These are phyloP conservation scores for Canavalia gladiata DNA, from an alignment of 306 rosid genomes.

Conservation along the genomic window DNA sequence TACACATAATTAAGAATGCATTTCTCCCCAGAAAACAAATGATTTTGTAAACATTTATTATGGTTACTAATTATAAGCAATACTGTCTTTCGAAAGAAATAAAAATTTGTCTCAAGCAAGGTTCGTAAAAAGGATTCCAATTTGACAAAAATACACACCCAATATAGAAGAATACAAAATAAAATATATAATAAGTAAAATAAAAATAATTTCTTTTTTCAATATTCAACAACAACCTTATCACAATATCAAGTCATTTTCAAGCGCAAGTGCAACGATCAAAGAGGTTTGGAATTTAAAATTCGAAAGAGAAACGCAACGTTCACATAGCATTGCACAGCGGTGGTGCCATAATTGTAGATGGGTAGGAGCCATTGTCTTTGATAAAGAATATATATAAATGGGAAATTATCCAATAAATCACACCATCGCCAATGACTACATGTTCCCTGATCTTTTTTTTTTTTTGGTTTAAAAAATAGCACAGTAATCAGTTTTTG, in stretches of 20 bases:
- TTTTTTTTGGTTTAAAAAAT: not conserved
- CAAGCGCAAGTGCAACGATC: conserved; percentile 49
- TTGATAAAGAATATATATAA: not conserved
- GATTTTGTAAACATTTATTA: conserved; percentile 12
- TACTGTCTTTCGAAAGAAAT: conserved; percentile 12
- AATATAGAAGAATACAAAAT: conserved; percentile 20
- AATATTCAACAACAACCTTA: conserved; percentile 53
- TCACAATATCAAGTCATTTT: conserved; percentile 53
- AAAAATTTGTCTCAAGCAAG: conserved; percentile 26
- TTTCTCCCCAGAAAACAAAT: not conserved
- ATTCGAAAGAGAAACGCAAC: conserved; percentile 59
- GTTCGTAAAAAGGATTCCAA: conserved; percentile 30
- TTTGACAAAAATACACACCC: not conserved
- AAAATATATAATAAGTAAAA: not conserved
- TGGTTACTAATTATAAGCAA: conserved; percentile 19
- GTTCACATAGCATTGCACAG: conserved; percentile 39
- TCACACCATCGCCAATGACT: not conserved
- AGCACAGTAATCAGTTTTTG: not conserved
- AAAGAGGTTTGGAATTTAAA: conserved; percentile 51
- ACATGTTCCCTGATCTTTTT: not conserved
- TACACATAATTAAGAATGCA: not conserved
- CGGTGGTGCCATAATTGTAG: conserved; percentile 48
- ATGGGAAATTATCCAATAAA: conserved; percentile 1
- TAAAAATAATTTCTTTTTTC: not conserved
- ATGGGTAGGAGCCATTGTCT: conserved; percentile 29